Base-by-base conservation (phyloP, 495 filamentous ascomycete species). In the Talaromyces proteolyticus region DNA sequence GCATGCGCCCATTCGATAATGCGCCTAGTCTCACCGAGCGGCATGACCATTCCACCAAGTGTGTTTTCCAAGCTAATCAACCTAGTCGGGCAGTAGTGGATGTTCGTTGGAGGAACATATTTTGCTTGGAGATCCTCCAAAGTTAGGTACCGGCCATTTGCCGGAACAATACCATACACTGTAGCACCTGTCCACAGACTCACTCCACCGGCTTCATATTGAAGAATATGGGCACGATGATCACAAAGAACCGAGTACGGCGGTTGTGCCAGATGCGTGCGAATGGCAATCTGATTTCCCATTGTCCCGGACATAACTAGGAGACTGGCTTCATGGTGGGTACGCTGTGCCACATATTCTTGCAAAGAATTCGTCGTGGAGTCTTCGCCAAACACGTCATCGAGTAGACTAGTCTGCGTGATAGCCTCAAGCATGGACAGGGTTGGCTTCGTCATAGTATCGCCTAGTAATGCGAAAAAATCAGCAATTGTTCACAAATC, bases 221-320 rank as follows among this genome's bases (percentile, higher is more conserved):
- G 59, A 36, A 72, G 48, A 36, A 80, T 72, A 50, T 80, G 77
- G 19, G 72, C 65, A 42, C 73, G 62, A 34, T 68, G 54, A 51
- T 79, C 74, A 48, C 70, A 72, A 10, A 79, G 52, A 24, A 80
- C 62, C 14, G 69, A 59, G 54, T 79, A 70, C 2, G 77, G 77
- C n/a, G 77, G 77, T 47, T 73, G 66, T 17, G 53, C 45, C 7
- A 80, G 58, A 53, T 74, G 72, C 3, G 72, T 67, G 10, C 76
- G 70, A 34, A 77, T 63, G 5, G 70, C 62, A 4, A 80, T 60
- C 53, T 79, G 76, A 57, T 80, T 80, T 2, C 73, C 92, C 89
- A 95, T 94, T 16, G 92, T 96, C 3, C 92, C 92, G 0, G 86
- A 91, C 43, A 93, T 72, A 19, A 95, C 89, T 39, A 96, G 80